phyloP scores from a whole-genome alignment of 805 yeast species.

The Schizosaccharomyces pombe region ASM294v3 CU329670.1:1529501-1530000 shows the following conservation, averaged over 20 bases:
- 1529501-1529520: slow-evolving; percentile 2
- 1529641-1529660: background rate
- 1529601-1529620: slow-evolving; percentile 2
- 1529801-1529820: background rate
- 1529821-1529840: background rate
- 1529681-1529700: background rate
- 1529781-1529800: background rate
- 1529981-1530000: no score
- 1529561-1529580: background rate
- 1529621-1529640: background rate
- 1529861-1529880: no score
- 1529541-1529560: background rate
- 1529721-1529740: background rate
- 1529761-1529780: background rate
- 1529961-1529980: no score
- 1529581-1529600: background rate
- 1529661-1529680: background rate
- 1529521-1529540: background rate
- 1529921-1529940: no score
- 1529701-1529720: background rate
- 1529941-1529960: no score
- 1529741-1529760: background rate
- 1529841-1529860: no score
- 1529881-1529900: no score
- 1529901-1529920: no score